Conservation (phyloP, 306 rosid species). For the Boehmeria nivea region DNA sequence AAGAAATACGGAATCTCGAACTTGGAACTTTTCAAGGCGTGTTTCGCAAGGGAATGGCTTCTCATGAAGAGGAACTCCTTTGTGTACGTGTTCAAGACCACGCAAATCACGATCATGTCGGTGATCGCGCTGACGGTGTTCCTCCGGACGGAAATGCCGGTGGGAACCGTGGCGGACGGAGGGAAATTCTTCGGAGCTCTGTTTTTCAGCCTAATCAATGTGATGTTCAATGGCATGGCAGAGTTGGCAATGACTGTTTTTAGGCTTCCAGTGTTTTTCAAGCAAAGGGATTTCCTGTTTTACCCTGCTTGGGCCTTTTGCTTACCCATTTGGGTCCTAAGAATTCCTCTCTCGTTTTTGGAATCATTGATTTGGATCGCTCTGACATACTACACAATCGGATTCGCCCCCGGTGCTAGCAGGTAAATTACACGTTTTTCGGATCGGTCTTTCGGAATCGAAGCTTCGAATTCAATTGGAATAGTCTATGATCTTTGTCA, state of each 20-base stretch:
- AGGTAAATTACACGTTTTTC: conserved; percentile 43
- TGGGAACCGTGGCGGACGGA: conserved; percentile 41
- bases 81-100: conserved; percentile 50
- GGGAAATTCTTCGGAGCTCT: conserved; percentile 62
- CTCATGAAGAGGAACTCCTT: conserved; percentile 59
- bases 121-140: conserved; percentile 53
- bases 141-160: conserved; percentile 54
- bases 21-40: conserved; percentile 64
- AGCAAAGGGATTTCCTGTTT: conserved; percentile 70
- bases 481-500: too few species aligned
- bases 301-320: conserved; percentile 81
- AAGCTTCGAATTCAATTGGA: too few species aligned
- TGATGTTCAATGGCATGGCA: conserved; percentile 78
- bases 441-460: too few species aligned
- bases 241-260: conserved; percentile 53
- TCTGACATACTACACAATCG: conserved; percentile 73
- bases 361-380: conserved; percentile 68
- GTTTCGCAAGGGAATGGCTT: conserved; percentile 70
- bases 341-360: conserved; percentile 60
- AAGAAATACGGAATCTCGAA: conserved; percentile 63
- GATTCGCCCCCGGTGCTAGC: conserved; percentile 70
- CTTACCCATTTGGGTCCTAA: conserved; percentile 65
- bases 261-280: conserved; percentile 63
- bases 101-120: conserved; percentile 50
- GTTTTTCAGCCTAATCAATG: conserved; percentile 51